Base-by-base conservation (phyloP, 2,329 filamentous ascomycete genomes). In the Penicillium fuscoglaucum region DNA sequence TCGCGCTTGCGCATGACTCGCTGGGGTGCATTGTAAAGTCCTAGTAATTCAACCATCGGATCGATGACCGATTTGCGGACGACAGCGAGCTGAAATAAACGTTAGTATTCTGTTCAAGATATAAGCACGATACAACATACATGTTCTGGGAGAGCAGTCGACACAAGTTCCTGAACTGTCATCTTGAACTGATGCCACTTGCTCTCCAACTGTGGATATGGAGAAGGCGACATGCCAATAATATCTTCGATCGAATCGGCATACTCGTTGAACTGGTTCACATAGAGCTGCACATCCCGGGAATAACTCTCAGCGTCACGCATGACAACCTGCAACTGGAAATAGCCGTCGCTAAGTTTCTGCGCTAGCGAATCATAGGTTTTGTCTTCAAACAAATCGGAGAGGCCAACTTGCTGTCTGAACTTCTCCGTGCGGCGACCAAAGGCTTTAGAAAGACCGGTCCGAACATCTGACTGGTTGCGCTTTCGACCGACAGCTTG, bases 261-360 rank as follows among this genome's bases (percentile, higher is more conserved):
- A 63, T 93, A 90, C 60, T 90, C 87, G 49, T 92, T 84, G 67
- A 96, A 92, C 64, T 90, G 88, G 58, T 89, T 85, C 50, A 96
- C 88, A 62, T 90, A 91, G n/a, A 84, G 84, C 9, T 89, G 86
- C 4, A 91, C 86, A 57, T 93, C 88, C n/a, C 89, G 85, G 5
- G 91, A 88, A 74, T 98, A 98, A 68, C 88, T 91, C 70, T 97
- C 91, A n/a, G 96, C 89, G 72, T 98, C 95, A 58, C 93, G 87
- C 69, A 96, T 87, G 43, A 97, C 91, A 40, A 99, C 90, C 71
- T 98, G 93, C 29, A 98, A 79, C 60, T 93, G 89, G 61, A 97
- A 88, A 74, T 92, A 97, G 72, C 97, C 93, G 61, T 96, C 91
- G 33, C 90, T 89, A 69, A 96, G 98, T 68, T 87, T 91, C 70